phyloP scores from a whole-genome alignment of 2,329 filamentous ascomycete species.

The Pseudocercospora cruenta region DNA sequence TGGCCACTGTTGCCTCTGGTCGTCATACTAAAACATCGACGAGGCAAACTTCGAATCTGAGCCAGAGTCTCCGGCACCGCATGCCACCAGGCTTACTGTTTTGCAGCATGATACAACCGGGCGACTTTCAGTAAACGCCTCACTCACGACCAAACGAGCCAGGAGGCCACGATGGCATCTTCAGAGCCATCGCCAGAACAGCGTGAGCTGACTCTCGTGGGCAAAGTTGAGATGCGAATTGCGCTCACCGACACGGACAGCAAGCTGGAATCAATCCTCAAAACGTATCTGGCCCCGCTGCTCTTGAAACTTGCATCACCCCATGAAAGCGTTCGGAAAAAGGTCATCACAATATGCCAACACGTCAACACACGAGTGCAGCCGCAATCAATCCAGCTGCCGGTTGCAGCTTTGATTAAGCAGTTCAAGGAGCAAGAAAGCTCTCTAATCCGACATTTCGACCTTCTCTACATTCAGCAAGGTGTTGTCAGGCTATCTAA shows the following conservation, averaged over 20 bases:
- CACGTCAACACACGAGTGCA: slow-evolving; percentile 70
- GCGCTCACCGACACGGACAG: slow-evolving; percentile 80
- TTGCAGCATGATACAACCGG: slow-evolving; percentile 14
- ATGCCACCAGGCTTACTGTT: not conserved
- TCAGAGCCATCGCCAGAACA: slow-evolving; percentile 52
- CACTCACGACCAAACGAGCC: not conserved
- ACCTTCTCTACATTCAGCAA: slow-evolving; percentile 86
- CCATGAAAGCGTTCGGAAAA: slow-evolving; percentile 76
- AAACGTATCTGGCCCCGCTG: slow-evolving; percentile 77
- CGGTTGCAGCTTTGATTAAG: slow-evolving; percentile 79
- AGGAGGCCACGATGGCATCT: slow-evolving; percentile 7
- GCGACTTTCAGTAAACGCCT: not conserved
- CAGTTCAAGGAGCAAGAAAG: slow-evolving; percentile 83
- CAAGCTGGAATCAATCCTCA: slow-evolving; percentile 77
- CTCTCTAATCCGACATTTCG: slow-evolving; percentile 80
- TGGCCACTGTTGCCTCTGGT: not conserved
- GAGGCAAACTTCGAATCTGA: not conserved
- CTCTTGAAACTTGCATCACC: slow-evolving; percentile 86
- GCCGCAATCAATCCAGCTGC: slow-evolving; percentile 70
- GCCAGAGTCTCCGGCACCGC: not conserved
- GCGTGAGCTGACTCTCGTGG: slow-evolving; percentile 78
- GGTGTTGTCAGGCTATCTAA: slow-evolving; percentile 67
- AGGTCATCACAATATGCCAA: slow-evolving; percentile 72
- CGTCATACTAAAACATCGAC: not conserved
- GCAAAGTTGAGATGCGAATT: slow-evolving; percentile 84